A percentile compares a stretch with the other conserved stretches of the same genome.
Evolutionary conservation across 495 filamentous ascomycete genomes (phyloP).

Genomic region (Chlorociboria aeruginascens): DNA sequence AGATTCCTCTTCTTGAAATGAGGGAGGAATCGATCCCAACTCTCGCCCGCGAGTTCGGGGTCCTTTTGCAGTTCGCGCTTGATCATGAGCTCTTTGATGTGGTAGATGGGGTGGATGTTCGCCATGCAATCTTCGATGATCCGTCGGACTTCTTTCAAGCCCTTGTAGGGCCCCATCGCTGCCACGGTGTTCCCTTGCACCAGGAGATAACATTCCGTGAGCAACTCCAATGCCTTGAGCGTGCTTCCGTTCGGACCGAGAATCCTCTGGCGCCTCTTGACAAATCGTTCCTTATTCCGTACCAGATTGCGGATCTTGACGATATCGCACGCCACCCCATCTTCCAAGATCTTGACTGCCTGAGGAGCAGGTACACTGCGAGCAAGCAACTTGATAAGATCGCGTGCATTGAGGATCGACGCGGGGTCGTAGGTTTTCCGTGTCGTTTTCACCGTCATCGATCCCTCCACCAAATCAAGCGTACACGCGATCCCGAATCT

Average conservation of each 20-base stretch:
- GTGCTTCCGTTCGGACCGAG: constrained; percentile 73
- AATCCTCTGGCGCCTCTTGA: constrained; percentile 89
- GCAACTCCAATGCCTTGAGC: constrained; percentile 88
- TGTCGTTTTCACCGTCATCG: constrained; percentile 92
- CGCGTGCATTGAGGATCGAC: constrained; percentile 84
- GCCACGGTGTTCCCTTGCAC: constrained; percentile 96
- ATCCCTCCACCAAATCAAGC: constrained; percentile 88
- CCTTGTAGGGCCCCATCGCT: constrained; percentile 84
- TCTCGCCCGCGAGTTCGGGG: constrained; percentile 72
- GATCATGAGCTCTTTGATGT: constrained; percentile 99
- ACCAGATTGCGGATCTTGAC: constrained; percentile 89
- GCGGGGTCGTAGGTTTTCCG: constrained; percentile 92
- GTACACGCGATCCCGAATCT: constrained; percentile 76
- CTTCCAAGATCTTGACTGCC: constrained; percentile 87
- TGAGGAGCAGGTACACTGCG: constrained; percentile 87
- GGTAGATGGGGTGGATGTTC: constrained; percentile 86
- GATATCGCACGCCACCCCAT: constrained; percentile 80
- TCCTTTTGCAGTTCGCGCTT: constrained; percentile 96
- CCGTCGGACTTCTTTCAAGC: constrained; percentile 81
- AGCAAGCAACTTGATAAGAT: constrained; percentile 85
- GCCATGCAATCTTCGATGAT: constrained; percentile 94
- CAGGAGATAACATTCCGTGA: constrained; percentile 86
- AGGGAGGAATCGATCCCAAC: constrained; percentile 92
- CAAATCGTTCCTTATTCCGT: constrained; percentile 90
- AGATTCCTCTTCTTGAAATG: constrained; percentile 96